Evolutionary conservation across 1,139 yeast genomes (phyloP).

Genomic region (Geotrichum restrictum): DNA sequence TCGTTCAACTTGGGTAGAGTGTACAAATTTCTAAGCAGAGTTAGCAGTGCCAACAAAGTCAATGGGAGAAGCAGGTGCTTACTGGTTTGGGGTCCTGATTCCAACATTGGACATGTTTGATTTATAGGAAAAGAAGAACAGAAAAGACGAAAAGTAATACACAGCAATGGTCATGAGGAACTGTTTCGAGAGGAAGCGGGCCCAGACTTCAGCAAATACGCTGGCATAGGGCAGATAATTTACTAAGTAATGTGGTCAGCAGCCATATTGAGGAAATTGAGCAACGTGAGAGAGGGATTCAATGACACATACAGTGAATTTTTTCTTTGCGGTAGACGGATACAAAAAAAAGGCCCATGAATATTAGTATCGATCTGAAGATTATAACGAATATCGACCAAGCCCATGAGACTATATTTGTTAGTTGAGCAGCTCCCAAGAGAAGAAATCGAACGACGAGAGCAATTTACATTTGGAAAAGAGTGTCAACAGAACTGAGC

Average conservation of each 20-base stretch:
- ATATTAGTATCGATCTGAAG: conserved; percentile 27
- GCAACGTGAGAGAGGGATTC: no score
- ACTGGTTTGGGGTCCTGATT: conserved; percentile 22
- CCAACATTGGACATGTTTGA: conserved; percentile 33
- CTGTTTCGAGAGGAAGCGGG: conserved; percentile 46
- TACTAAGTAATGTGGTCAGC: conserved; percentile 3
- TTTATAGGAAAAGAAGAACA: conserved; percentile 39
- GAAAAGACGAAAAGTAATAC: conserved; percentile 43
- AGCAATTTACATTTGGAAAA: conserved; percentile 21
- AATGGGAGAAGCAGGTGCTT: background rate
- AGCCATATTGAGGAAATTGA: background rate
- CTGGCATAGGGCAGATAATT: conserved; percentile 23
- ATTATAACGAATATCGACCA: conserved; percentile 30
- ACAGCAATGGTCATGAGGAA: conserved; percentile 41
- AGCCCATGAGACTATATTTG: conserved; percentile 22
- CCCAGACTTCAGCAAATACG: conserved; percentile 36
- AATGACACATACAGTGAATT: conserved; percentile 27
- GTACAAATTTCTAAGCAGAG: conserved; percentile 35
- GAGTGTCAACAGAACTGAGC: conserved; percentile 23
- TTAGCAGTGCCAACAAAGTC: background rate
- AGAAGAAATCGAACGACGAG: no score
- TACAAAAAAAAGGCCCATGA: conserved; percentile 29
- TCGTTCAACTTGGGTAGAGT: conserved; percentile 60
- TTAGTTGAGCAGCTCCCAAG: no score
- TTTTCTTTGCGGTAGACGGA: conserved; percentile 33